These are phyloP conservation scores for Lepidopterella palustris DNA, from an alignment of 495 filamentous ascomycete genomes.

Conservation along the genomic window DNA sequence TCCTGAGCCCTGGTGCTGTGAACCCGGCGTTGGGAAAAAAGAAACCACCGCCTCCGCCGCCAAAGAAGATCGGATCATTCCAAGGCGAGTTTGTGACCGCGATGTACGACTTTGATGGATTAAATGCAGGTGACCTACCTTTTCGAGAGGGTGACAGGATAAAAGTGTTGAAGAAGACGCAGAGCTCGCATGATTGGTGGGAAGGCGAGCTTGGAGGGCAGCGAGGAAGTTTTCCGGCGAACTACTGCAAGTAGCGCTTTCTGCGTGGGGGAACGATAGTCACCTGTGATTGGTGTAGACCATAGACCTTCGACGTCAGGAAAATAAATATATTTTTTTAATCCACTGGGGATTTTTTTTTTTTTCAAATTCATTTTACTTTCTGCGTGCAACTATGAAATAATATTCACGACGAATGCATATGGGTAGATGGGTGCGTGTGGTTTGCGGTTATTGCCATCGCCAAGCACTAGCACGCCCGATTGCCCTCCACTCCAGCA, in stretches of 20 bases:
- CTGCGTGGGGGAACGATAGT: background rate
- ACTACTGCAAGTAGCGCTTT: conserved; percentile 50
- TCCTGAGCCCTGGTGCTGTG: conserved; percentile 22
- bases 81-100: conserved; percentile 67
- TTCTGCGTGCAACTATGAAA: too few species aligned
- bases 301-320: too few species aligned
- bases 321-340: too few species aligned
- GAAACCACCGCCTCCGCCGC: conserved; percentile 65
- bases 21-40: conserved; percentile 47
- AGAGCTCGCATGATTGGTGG: conserved; percentile 93
- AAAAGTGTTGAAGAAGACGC: conserved; percentile 73
- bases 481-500: too few species aligned
- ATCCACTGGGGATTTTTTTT: too few species aligned
- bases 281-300: too few species aligned
- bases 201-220: conserved; percentile 72
- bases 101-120: conserved; percentile 70
- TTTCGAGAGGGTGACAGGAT: conserved; percentile 85
- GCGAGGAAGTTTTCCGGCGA: conserved; percentile 81
- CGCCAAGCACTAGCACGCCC: too few species aligned
- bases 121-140: conserved; percentile 65
- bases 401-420: too few species aligned
- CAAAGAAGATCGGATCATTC: conserved; percentile 46
- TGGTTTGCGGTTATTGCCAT: too few species aligned
- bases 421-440: too few species aligned
- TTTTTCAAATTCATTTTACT: too few species aligned